Evolutionary conservation across 2,329 filamentous ascomycete species (phyloP), one percentile per base, ranked within the genome.

Genomic region (Trichophyton mentagrophytes): DNA sequence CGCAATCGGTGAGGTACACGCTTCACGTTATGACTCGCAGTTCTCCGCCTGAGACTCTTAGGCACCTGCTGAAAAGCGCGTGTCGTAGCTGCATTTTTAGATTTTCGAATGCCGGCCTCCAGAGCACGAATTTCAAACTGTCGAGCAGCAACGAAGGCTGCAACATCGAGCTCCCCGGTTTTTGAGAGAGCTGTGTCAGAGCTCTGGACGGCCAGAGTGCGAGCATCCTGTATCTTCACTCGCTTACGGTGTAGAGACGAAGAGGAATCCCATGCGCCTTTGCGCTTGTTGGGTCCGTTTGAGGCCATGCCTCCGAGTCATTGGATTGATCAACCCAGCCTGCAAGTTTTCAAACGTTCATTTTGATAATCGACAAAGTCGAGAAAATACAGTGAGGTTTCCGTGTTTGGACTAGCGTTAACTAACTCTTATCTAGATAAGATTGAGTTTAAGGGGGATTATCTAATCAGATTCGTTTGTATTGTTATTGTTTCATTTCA

Each of bases 21-120:
- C 75, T 92, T 95, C 40, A 88, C 88, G 80, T 99, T 96, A 75
- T 99, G 93, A 72, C 90, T 96, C 20, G 92, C 93, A 0, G 92
- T 96, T 67, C 93, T 82, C 65, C 93, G 81, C 65, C 93, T 81
- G 81, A 99, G 77, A 57, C 86, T 85, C 66, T 90, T 83, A 1
- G 93, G 93, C 3, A 99, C 88, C 66, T 89, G 84, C 73, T 99
- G 93, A 69, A 97, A 97, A 13, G 92, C 91, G 58, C 92, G 82
- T 61, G 83, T 85, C 49, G 82, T 78, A 63, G 84, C 68, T 1
- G 75, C 78, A 65, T 78, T 78, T 71, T 88, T 91, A 55, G 89
- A 87, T 40, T 82, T 84, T 60, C 82, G 80, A 81, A 97, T 93
- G 63, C 88, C 89, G 68, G 86, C 80, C 70, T 96, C 88, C 55